Percentiles rank a stretch among this genome's conserved stretches.
Evolutionary conservation across 805 yeast species (phyloP).

Genomic region (Candida broadrunensis): DNA sequence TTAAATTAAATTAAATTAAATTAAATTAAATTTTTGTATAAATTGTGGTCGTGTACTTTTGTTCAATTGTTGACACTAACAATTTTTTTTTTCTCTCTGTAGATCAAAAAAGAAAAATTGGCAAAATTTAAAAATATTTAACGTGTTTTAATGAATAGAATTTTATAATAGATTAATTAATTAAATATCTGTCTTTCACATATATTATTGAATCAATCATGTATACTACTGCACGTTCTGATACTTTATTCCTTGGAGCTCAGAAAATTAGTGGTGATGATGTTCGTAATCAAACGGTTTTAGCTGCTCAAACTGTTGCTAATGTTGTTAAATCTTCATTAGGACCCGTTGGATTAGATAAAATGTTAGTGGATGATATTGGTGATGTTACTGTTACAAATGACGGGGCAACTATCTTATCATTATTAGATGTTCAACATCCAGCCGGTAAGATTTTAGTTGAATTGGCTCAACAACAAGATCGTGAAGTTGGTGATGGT

Average conservation of each 20-base stretch:
- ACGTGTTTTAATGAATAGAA: too few species aligned
- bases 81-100: slow-evolving; percentile 4
- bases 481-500: slow-evolving; percentile 97
- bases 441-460: slow-evolving; percentile 98
- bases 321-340: slow-evolving; percentile 86
- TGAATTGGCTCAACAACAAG: slow-evolving; percentile 97
- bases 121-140: too few species aligned
- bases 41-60: slow-evolving; percentile 1
- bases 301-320: slow-evolving; percentile 87
- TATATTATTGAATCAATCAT: too few species aligned
- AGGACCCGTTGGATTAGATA: slow-evolving; percentile 98
- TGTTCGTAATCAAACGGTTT: slow-evolving; percentile 90
- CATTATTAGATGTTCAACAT: slow-evolving; percentile 91
- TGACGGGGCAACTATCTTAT: slow-evolving; percentile 96
- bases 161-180: too few species aligned
- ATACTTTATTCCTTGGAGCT: slow-evolving; percentile 92
- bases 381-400: slow-evolving; percentile 98
- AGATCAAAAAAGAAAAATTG: too few species aligned
- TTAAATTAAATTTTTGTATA: too few species aligned
- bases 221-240: slow-evolving; percentile 82
- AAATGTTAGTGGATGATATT: slow-evolving; percentile 97
- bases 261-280: slow-evolving; percentile 96
- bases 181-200: too few species aligned
- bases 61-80: neutral
- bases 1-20: too few species aligned